Base-by-base conservation (phyloP, 148 eudicot genomes). In the Arctostaphylos glauca region DNA sequence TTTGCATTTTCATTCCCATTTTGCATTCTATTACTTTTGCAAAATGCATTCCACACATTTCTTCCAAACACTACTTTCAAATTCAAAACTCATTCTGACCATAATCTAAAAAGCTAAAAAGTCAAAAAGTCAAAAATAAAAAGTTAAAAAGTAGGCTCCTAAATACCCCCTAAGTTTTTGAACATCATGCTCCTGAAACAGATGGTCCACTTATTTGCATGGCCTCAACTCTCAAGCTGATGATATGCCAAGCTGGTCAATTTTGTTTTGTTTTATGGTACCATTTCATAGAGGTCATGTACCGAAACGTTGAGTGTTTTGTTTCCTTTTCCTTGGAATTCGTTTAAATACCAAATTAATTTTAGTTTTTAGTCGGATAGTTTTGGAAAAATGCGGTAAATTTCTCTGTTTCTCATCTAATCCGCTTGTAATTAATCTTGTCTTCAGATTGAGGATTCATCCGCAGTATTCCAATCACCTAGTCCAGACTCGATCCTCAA, bases 401-500 rank as follows among this genome's bases (percentile, higher is more conserved):
- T 74, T 59, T 18, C 16, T 18, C 31, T 18, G 70, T 49, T 52
- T 87, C 67, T 79, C 18, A 2, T 84, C 79, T 81, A 49, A 43
- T 76, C 18, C 7, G 1, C 60, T 60, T 23, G 52, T 82, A 59
- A 67, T 81, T 48, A 56, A 9, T 16, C 18, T 71, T 44, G 76
- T 60, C 43, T 80, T 71, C 83, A 86, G 84, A 81, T 46, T 49
- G 79, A 71, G 21, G n/a, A 53, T 50, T 49, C 52, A 43, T 75
- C 83, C 3, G 43, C n/a, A 70, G 38, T 6, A 1, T 80, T 81
- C 70, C 87, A 83, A 58, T 74, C 85, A 21, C 87, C 60, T 9
- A 89, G 92, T 84, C 88, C 90, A 21, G 79, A 80, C 81, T 87
- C 90, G 4, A 87, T 86, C 46, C 86, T 86, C 6, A 90, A 89